A percentile compares a stretch with the other conserved stretches of the same genome.
phyloP scores from a whole-genome alignment of 805 yeast species.

The Clavispora vitiphila region DNA sequence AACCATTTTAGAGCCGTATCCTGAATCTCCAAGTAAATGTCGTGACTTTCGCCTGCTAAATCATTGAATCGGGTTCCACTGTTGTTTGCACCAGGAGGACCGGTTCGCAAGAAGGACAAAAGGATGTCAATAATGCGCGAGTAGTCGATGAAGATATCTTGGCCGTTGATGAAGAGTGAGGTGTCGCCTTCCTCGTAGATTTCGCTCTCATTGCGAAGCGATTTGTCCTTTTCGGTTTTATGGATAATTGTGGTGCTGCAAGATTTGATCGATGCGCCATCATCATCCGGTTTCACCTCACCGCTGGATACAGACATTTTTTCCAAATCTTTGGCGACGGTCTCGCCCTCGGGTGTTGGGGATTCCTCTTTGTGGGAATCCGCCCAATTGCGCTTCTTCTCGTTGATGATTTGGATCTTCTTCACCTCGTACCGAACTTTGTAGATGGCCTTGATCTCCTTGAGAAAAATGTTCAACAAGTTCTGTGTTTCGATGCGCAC shows the following conservation, averaged over 20 bases:
- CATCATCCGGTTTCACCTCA: slow-evolving; percentile 6
- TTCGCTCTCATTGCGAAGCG: slow-evolving; percentile 4
- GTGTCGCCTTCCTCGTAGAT: slow-evolving; percentile 18
- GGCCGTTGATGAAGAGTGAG: slow-evolving; percentile 40
- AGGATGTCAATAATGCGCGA: slow-evolving; percentile 76
- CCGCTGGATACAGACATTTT: neutral
- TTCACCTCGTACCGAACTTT: slow-evolving; percentile 56
- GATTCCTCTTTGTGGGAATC: neutral
- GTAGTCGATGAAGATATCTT: slow-evolving; percentile 76
- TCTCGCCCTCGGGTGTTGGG: neutral
- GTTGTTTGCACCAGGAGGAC: slow-evolving; percentile 21
- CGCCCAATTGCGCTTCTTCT: slow-evolving; percentile 1
- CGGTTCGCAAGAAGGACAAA: slow-evolving; percentile 66
- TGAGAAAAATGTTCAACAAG: slow-evolving; percentile 66
- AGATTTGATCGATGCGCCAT: slow-evolving; percentile 23
- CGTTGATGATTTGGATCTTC: slow-evolving; percentile 17
- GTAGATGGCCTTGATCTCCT: slow-evolving; percentile 74
- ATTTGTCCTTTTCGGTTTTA: slow-evolving; percentile 4
- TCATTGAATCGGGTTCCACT: slow-evolving; percentile 19
- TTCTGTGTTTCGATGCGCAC: slow-evolving; percentile 76
- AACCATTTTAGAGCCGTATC: slow-evolving; percentile 80
- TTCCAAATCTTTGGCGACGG: neutral
- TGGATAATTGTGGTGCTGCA: slow-evolving; percentile 22
- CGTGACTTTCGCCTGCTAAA: slow-evolving; percentile 33
- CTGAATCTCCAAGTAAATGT: slow-evolving; percentile 56